phyloP scores from a whole-genome alignment of 495 filamentous ascomycete genomes.

The Annulohypoxylon nitens region DNA sequence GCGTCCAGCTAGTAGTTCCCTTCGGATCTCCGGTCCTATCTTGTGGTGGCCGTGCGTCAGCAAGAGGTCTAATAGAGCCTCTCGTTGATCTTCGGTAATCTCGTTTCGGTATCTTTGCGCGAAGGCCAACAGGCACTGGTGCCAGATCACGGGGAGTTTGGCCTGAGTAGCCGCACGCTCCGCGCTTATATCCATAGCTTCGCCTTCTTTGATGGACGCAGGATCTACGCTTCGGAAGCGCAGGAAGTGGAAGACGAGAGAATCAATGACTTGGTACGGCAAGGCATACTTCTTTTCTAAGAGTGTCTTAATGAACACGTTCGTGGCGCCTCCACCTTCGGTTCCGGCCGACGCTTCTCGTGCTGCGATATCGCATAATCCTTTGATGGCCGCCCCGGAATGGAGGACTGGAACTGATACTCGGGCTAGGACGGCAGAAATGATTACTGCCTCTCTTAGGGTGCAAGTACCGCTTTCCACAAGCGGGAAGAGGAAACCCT shows the following conservation, averaged over 20 bases:
- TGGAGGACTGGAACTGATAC: conserved; percentile 79
- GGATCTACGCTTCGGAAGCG: conserved; percentile 77
- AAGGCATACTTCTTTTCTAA: conserved; percentile 98
- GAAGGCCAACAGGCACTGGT: conserved; percentile 85
- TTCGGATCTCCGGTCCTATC: conserved; percentile 91
- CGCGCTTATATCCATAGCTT: conserved; percentile 61
- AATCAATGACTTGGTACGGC: conserved; percentile 89
- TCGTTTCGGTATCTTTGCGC: conserved; percentile 91
- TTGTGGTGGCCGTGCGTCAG: conserved; percentile 85
- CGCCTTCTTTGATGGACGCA: conserved; percentile 54
- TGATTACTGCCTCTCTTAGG: conserved; percentile 89
- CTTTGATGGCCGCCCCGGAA: conserved; percentile 90
- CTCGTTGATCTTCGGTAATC: conserved; percentile 78
- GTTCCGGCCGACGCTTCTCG: conserved; percentile 78
- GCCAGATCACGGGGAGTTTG: conserved; percentile 88
- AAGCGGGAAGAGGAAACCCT: conserved; percentile 93
- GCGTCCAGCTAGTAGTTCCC: conserved; percentile 89
- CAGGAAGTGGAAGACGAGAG: conserved; percentile 95
- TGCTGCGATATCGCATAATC: conserved; percentile 92
- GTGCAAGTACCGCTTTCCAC: conserved; percentile 73
- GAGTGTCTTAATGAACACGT: conserved; percentile 90
- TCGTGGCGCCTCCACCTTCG: conserved; percentile 85
- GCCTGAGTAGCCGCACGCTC: conserved; percentile 64
- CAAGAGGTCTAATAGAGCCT: conserved; percentile 91
- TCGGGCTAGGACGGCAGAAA: conserved; percentile 83